These are phyloP conservation scores for Blepharisma japonicum DNA, from an alignment of 73 alveolate species.

Conservation along the genomic window DNA sequence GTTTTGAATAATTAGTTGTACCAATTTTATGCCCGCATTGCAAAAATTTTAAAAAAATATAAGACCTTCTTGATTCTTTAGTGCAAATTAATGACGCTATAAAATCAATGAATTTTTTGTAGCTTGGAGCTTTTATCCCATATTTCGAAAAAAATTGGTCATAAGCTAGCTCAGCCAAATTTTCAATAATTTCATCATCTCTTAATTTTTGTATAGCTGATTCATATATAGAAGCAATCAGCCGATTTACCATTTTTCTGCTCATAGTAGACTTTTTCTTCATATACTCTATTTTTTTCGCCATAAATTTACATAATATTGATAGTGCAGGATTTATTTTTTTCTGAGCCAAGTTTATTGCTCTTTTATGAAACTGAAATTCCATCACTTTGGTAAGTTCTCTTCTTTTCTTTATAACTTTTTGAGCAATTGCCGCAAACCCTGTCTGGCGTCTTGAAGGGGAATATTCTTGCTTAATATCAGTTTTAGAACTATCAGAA, in stretches of 20 bases:
- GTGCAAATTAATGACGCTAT: neutral
- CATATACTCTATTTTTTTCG: neutral
- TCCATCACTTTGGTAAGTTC: slow-evolving; percentile 22
- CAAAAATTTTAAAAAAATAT: neutral
- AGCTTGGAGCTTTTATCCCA: slow-evolving; percentile 11
- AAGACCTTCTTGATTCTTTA: neutral
- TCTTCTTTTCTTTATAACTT: neutral
- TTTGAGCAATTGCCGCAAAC: neutral
- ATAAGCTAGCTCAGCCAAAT: slow-evolving; percentile 4
- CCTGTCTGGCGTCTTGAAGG: neutral
- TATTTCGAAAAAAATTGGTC: slow-evolving; percentile 10
- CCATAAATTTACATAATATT: neutral
- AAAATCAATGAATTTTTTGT: slow-evolving; percentile 2
- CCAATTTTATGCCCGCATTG: neutral
- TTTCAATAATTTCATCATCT: slow-evolving; percentile 8
- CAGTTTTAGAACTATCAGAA: neutral
- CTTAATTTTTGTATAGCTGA: neutral
- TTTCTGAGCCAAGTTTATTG: neutral
- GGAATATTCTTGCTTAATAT: neutral
- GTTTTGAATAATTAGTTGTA: neutral
- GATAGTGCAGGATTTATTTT: neutral
- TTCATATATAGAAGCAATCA: neutral
- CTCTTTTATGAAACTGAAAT: neutral
- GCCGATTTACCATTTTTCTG: slow-evolving; percentile 4
- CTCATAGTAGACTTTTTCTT: slow-evolving; percentile 1